phyloP scores from a whole-genome alignment of 75 land plant genomes.

The Adiantum capillusveneris region DNA sequence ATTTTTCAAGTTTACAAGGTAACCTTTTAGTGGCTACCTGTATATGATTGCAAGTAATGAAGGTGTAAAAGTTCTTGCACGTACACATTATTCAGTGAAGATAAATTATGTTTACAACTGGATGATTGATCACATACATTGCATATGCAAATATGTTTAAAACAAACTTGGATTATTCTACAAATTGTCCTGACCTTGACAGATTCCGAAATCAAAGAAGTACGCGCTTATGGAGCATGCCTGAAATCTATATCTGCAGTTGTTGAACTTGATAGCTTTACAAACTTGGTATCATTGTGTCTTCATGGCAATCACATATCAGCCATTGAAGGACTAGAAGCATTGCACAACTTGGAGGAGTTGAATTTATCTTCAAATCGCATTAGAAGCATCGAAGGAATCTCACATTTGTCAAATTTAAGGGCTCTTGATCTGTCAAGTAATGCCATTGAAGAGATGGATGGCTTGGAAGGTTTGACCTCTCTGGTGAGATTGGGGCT shows the following conservation, averaged over 20 bases:
- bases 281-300: constrained; percentile 19
- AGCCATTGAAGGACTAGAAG: constrained; percentile 22
- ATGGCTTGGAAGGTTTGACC: constrained; percentile 20
- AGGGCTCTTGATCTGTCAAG: constrained; percentile 26
- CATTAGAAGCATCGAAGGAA: constrained; percentile 21
- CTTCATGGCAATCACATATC: constrained; percentile 30
- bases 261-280: constrained; percentile 18
- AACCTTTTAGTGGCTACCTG: no score
- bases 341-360: constrained; percentile 8
- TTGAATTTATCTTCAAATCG: constrained; percentile 32
- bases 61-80: no score
- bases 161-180: no score
- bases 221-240: constrained; percentile 22
- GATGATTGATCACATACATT: no score
- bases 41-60: no score
- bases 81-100: no score
- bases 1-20: no score
- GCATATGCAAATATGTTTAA: no score
- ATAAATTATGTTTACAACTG: no score
- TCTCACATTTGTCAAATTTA: constrained; percentile 18
- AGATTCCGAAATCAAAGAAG: constrained; percentile 28
- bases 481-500: constrained; percentile 22
- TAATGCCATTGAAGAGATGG: constrained; percentile 19
- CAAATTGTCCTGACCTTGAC: not conserved
- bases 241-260: constrained; percentile 14